A percentile compares a stretch with the other conserved stretches of the same genome.
Conservation (phyloP, 208 protist genomes). For the Chromosphaera perkinsii region DNA sequence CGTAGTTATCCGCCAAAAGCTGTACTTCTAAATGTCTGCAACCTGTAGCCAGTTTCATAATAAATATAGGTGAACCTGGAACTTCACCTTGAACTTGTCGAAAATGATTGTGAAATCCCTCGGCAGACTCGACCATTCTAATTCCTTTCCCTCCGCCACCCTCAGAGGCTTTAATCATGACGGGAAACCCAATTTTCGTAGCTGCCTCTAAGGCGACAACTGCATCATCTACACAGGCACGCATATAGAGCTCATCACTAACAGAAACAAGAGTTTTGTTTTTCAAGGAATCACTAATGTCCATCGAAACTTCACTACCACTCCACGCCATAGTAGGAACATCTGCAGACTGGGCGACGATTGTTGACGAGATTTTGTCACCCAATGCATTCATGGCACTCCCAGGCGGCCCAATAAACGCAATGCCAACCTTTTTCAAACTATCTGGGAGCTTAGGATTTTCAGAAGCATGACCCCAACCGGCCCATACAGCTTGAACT, state of each 20-base stretch:
- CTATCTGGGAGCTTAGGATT: conserved; percentile 86
- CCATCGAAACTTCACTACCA: conserved; percentile 57
- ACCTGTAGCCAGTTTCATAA: conserved; percentile 86
- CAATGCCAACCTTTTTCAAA: conserved; percentile 48
- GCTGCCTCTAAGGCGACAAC: conserved; percentile 75
- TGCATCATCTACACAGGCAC: too few relatives aligned
- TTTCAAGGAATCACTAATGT: neutral
- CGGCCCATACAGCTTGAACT: conserved; percentile 85
- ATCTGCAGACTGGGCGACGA: conserved; percentile 88
- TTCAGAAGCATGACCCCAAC: conserved; percentile 96
- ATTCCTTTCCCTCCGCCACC: conserved; percentile 96
- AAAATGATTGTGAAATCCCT: conserved; percentile 74
- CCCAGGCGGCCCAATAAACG: conserved; percentile 65
- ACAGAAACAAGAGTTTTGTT: conserved; percentile 22
- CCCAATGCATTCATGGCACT: conserved; percentile 67
- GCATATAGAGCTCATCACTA: conserved; percentile 79
- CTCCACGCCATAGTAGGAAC: conserved; percentile 87
- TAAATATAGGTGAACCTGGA: conserved; percentile 91
- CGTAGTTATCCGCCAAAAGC: conserved; percentile 84
- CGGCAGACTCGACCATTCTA: conserved; percentile 69
- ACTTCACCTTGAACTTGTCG: conserved; percentile 83
- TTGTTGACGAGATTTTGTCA: conserved; percentile 94
- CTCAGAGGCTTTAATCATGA: conserved; percentile 97
- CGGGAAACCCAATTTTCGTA: conserved; percentile 82
- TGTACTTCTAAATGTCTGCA: conserved; percentile 91